Evolutionary conservation across 2,329 filamentous ascomycete species (phyloP), one percentile per base, ranked within the genome.

Genomic region (Phialemonium atrogriseum): DNA sequence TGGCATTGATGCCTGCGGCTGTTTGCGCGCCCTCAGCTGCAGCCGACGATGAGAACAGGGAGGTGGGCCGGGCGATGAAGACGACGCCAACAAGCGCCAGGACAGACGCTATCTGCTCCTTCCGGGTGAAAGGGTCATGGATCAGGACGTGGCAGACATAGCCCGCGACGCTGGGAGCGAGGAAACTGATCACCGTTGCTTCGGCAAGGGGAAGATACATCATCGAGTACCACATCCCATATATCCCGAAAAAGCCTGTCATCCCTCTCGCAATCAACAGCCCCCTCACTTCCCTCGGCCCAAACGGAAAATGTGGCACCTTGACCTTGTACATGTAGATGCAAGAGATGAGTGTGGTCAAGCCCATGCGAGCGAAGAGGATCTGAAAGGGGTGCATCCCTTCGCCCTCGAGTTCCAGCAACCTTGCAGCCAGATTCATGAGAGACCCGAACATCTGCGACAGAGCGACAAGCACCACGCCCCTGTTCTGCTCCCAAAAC

Each of bases 161-260:
- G 35, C 84, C 85, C 13, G 84, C 74, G 5, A 93, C 66, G 10
- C 80, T 80, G 0, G 88, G 88, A 0, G 82, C 75, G 5, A 94
- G 68, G 51, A 94, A 95, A 7, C 85, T 91, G 32, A 95, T 80
- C 20, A 94, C 87, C 0, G 84, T 91, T 3, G 87, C 86, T 52
- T 94, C 87, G 11, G 85, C 82, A 3, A 94, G 68, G 1, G 85
- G 84, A 4, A 94, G 71, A 46, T 93, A 93, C 49, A 84, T 71
- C 35, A 69, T 69, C 9, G 62, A 68, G 41, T 60, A 68, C 66
- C 64, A 93, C 59, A 91, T 73, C 21, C 82, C 82, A 51, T 80
- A 88, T 4, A 93, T 80, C 5, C 83, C 83, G 47, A 84, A 80
- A 50, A 70, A 71, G n/a, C 86, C 87, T 18, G 68, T 68, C 3